Percentiles rank a stretch among this genome's conserved stretches.
Evolutionary conservation across 345 rosid genomes (phyloP).

Genomic region (Camelina laxa): DNA sequence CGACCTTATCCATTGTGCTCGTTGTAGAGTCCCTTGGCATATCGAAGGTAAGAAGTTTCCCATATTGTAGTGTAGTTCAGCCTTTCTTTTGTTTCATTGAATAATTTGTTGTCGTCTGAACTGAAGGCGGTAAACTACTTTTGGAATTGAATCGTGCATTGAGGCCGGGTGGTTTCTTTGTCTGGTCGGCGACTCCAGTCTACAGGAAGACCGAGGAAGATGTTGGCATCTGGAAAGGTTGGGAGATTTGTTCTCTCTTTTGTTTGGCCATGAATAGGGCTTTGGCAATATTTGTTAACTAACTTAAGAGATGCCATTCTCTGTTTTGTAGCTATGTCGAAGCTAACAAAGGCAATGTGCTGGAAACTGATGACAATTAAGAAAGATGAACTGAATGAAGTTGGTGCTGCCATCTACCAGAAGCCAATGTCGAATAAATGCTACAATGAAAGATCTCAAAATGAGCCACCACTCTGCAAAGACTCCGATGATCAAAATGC

Average conservation of each 20-base stretch:
- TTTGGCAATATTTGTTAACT: constrained; percentile 7
- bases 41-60: constrained; percentile 62
- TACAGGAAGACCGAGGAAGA: constrained; percentile 66
- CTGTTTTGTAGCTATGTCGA: constrained; percentile 67
- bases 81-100: neutral
- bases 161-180: constrained; percentile 92
- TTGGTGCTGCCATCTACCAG: constrained; percentile 86
- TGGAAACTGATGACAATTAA: constrained; percentile 68
- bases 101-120: neutral
- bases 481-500: constrained; percentile 50
- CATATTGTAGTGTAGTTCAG: neutral
- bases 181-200: constrained; percentile 98
- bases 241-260: constrained; percentile 31
- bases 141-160: constrained; percentile 89
- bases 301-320: constrained; percentile 23
- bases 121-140: constrained; percentile 88
- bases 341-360: constrained; percentile 79
- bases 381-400: constrained; percentile 59
- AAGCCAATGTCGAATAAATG: constrained; percentile 74
- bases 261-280: constrained; percentile 5
- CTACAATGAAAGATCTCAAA: constrained; percentile 63
- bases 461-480: constrained; percentile 73
- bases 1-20: constrained; percentile 86
- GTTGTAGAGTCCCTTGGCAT: constrained; percentile 98
- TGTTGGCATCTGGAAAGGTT: constrained; percentile 67